Percentiles rank a stretch among this genome's conserved stretches.
Conservation (phyloP, 306 rosid species). For the Hylodesmum podocarpum region DNA sequence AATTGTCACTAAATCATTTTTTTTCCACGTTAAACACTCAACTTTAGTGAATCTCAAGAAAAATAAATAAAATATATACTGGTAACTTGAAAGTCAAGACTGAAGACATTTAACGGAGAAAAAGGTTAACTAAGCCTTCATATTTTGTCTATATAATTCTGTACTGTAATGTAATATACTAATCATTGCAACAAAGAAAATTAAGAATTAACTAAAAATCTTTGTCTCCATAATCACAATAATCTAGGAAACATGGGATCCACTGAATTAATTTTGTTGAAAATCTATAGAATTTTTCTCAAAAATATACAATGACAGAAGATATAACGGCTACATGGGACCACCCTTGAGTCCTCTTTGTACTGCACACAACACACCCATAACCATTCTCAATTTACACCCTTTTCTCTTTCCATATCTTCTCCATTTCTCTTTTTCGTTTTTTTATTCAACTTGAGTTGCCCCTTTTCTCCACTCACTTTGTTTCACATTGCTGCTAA, state of each 20-base stretch:
- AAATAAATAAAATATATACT: too few species aligned
- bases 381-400: constrained; percentile 17
- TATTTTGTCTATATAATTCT: too few species aligned
- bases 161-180: background rate
- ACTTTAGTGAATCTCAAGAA: too few species aligned
- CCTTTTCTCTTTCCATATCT: constrained; percentile 36
- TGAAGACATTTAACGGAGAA: too few species aligned
- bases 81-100: too few species aligned
- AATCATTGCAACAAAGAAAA: background rate
- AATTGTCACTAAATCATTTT: too few species aligned
- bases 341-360: constrained; percentile 45
- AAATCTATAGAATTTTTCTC: background rate
- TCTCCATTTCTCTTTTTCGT: constrained; percentile 17
- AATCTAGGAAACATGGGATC: constrained; percentile 15
- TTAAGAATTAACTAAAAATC: background rate
- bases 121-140: too few species aligned
- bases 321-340: constrained; percentile 62
- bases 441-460: background rate
- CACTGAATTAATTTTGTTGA: background rate
- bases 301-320: constrained; percentile 18
- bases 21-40: too few species aligned
- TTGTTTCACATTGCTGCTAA: constrained; percentile 19
- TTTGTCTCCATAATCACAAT: constrained; percentile 14
- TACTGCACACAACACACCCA: constrained; percentile 40
- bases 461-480: background rate